Evolutionary conservation across 2,329 filamentous ascomycete species (phyloP).

Genomic region (Alternaria sp.): DNA sequence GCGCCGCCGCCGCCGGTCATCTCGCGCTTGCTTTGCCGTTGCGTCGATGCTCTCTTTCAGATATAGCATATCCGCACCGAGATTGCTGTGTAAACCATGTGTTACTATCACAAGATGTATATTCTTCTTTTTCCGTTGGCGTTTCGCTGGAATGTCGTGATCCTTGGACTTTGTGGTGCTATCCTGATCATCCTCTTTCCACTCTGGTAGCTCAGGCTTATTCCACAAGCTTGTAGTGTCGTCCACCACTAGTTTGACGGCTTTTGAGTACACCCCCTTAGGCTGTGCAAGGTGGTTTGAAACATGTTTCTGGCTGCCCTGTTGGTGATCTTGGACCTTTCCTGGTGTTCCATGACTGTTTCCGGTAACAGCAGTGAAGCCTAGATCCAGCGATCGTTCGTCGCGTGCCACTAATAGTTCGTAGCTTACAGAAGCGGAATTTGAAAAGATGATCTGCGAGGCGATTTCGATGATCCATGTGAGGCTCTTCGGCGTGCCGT

Average conservation of each 20-base stretch:
- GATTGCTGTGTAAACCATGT: conserved; percentile 93
- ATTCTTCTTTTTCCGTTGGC: conserved; percentile 70
- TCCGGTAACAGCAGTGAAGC: conserved; percentile 64
- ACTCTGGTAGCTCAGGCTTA: conserved; percentile 80
- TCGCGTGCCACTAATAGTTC: conserved; percentile 88
- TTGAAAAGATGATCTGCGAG: conserved; percentile 94
- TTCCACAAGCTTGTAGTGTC: conserved; percentile 93
- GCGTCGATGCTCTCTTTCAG: conserved; percentile 97
- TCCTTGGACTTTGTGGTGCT: conserved; percentile 38
- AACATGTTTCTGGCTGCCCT: conserved; percentile 63
- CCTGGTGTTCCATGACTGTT: conserved; percentile 63
- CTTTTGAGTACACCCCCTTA: conserved; percentile 84
- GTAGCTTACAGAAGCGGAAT: conserved; percentile 84
- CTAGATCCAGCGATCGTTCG: conserved; percentile 78
- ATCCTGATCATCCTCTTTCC: conserved; percentile 54
- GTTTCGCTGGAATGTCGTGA: conserved; percentile 26
- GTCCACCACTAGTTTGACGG: conserved; percentile 79
- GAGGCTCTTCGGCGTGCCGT: conserved; percentile 62
- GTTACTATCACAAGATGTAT: conserved; percentile 92
- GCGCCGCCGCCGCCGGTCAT: conserved; percentile 69
- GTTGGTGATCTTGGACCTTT: conserved; percentile 78
- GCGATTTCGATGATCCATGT: conserved; percentile 92
- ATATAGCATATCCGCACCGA: conserved; percentile 95
- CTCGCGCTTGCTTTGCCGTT: conserved; percentile 75
- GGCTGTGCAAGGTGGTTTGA: conserved; percentile 67